Evolutionary conservation across 1,139 yeast genomes (phyloP), one percentile per base, ranked within the genome.

Genomic region (Pneumocystis canis): DNA sequence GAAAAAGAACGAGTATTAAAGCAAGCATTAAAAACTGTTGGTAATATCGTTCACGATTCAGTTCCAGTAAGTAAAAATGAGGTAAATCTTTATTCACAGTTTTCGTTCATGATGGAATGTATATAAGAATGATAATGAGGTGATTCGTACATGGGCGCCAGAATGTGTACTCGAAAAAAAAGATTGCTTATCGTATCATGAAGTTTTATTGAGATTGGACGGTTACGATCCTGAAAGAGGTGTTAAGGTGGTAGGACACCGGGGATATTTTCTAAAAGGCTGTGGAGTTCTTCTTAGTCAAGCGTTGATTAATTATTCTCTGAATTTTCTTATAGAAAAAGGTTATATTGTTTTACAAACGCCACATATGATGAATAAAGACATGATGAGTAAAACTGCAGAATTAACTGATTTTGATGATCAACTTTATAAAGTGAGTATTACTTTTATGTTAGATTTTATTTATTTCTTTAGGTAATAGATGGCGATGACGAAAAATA

Each of bases 181-280:
- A 64, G 97, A 96, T 65, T 78, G 79, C 59, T 82, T 90, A 74
- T 90, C 97, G 40, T 98, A 92, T 74, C 98, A 92, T 74, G 98
- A 92, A 78, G 86, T 94, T 63, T 81, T 94, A 70, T 81, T 94
- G 70, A 84, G 97, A 78, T 80, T 92, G 69, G 97, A 92, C 72
- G 99, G 99, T 68, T 92, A 89, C 75, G 99, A 92, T 74, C 97
- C 96, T 69, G 98, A 92, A 77, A 87, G 99, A 78, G 99, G 99
- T 75, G 96, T 89, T 67, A 87, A 90, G 79, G 85, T 92, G 69
- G 92, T 92, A 65, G 99, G 99, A 67, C 99, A 92, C 81, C 87
- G 99, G 78, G 99, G 99, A 67, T 92, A 89, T 78, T 92, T 92
- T 77, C 81, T 94, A 74, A 85, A 96, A 78, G 87, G 86, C 75